Conservation (phyloP, 164 flowering plant species). For the Cinnamomum micranthum region DNA sequence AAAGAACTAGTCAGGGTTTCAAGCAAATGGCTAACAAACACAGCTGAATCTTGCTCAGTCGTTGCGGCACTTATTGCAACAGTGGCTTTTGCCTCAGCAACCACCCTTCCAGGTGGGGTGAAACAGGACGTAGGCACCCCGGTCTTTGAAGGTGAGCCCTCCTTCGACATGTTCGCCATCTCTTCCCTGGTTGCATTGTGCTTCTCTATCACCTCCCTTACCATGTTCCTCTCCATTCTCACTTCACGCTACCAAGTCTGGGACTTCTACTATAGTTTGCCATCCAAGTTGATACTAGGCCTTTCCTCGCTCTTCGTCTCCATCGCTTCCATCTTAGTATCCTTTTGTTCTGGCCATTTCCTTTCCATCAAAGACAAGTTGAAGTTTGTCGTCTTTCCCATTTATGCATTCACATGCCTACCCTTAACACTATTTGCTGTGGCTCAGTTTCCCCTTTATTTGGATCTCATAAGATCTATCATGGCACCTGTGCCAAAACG, state of each 20-base stretch:
- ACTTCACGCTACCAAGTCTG: slow-evolving; percentile 19
- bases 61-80: slow-evolving; percentile 21
- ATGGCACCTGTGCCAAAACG: background rate
- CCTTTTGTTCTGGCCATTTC: slow-evolving; percentile 26
- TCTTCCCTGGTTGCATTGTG: slow-evolving; percentile 24
- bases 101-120: slow-evolving; percentile 24
- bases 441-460: slow-evolving; percentile 6
- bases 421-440: slow-evolving; percentile 6
- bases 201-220: slow-evolving; percentile 21
- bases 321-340: slow-evolving; percentile 22
- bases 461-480: background rate
- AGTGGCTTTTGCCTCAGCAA: slow-evolving; percentile 31
- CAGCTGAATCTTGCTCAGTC: slow-evolving; percentile 24
- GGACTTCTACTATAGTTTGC: slow-evolving; percentile 14
- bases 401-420: slow-evolving; percentile 11
- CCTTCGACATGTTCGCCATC: slow-evolving; percentile 20
- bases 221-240: slow-evolving; percentile 25
- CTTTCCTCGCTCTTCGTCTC: slow-evolving; percentile 23
- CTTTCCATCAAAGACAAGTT: slow-evolving; percentile 18
- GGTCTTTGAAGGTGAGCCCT: slow-evolving; percentile 9
- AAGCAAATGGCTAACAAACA: slow-evolving; percentile 23
- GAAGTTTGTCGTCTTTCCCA: slow-evolving; percentile 5
- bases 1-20: slow-evolving; percentile 8
- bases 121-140: slow-evolving; percentile 9
- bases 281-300: slow-evolving; percentile 16